These are phyloP conservation scores for Wickerhamiella nectarea DNA, from an alignment of 805 yeast genomes.

Conservation along the genomic window DNA sequence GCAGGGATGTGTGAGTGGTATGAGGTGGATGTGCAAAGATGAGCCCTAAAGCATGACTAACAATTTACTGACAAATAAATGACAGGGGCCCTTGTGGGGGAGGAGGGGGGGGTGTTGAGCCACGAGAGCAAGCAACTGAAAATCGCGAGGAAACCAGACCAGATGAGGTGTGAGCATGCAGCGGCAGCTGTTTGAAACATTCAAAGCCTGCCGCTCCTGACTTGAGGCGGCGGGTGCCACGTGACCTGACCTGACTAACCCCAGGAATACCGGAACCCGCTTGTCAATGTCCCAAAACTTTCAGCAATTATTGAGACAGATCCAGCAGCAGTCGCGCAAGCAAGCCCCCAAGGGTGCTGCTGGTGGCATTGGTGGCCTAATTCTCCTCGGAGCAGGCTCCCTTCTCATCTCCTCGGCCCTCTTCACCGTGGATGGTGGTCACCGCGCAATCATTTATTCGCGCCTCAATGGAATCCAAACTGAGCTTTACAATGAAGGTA, in stretches of 20 bases:
- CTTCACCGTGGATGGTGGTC: conserved; percentile 96
- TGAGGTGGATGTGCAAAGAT: not conserved
- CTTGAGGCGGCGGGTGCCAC: too few relatives aligned
- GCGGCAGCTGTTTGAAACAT: too few relatives aligned
- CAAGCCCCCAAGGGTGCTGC: conserved; percentile 36
- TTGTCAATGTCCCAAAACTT: conserved; percentile 5
- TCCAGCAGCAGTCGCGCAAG: conserved; percentile 10
- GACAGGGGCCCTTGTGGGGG: not conserved
- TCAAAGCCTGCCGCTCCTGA: too few relatives aligned
- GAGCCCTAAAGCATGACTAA: not conserved
- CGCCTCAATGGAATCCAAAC: conserved; percentile 76
- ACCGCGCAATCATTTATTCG: conserved; percentile 87
- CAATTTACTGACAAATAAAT: too few relatives aligned
- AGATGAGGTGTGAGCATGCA: too few relatives aligned
- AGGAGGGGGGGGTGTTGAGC: too few relatives aligned
- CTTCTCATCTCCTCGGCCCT: conserved; percentile 40
- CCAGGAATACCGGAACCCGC: not conserved
- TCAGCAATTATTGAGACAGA: conserved; percentile 5
- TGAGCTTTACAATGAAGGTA: conserved; percentile 79
- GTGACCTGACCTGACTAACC: too few relatives aligned
- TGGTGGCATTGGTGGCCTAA: conserved; percentile 49
- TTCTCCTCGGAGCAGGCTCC: conserved; percentile 46
- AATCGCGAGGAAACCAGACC: too few relatives aligned
- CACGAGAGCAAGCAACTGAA: too few relatives aligned
- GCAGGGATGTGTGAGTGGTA: not conserved